Evolutionary conservation across 2,329 filamentous ascomycete genomes (phyloP), one percentile per base, ranked within the genome.

Genomic region (Macrophomina phaseolina): DNA sequence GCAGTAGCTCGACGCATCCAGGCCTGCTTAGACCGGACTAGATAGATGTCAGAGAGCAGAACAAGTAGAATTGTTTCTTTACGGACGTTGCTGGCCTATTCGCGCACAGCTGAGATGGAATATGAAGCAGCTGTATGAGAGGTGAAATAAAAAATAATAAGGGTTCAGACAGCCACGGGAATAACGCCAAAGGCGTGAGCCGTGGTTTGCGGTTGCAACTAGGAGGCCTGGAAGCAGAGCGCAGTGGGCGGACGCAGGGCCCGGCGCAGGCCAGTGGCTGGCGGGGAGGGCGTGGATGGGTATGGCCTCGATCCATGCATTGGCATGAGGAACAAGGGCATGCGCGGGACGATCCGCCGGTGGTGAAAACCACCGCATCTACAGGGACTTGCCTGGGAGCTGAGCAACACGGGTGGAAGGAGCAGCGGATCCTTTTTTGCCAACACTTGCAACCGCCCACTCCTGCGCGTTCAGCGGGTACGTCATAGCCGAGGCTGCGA

Each of bases 331-430:
- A 16, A 11, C 55, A 58, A 58, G 14, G 40, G 16, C 56, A n/a
- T 16, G 28, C 7, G 40, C 56, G 56, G 56, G 56, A 61, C 40
- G 56, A 61, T 34, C 56, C 56, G 56, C 40, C 9, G 45, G 16
- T 61, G 56, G 56, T 61, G 56, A 61, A 61, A 61, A 61, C 56
- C 14, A 40, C 36, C 9, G 30, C 51, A 36, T 36, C 51, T n/a
- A 9, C 30, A 7, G 12, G 51, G 48, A 14, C 30, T 5, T 53
- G 51, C 51, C 30, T 53, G 51, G 18, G 36, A 40, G 3, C 11
- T 16, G n/a, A 16, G 23, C 23, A 23, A 28, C 1, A 14, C 12
- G 42, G 42, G 12, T 45, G 16, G 42, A 45, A 3, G 42, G 42
- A 45, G 16, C 42, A 14, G 16, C 11, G 2, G 23, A 23, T 23